Percentiles rank a stretch among this genome's conserved stretches.
Conservation (phyloP, 2,329 filamentous ascomycete genomes). For the Orbilia brochopaga region DNA sequence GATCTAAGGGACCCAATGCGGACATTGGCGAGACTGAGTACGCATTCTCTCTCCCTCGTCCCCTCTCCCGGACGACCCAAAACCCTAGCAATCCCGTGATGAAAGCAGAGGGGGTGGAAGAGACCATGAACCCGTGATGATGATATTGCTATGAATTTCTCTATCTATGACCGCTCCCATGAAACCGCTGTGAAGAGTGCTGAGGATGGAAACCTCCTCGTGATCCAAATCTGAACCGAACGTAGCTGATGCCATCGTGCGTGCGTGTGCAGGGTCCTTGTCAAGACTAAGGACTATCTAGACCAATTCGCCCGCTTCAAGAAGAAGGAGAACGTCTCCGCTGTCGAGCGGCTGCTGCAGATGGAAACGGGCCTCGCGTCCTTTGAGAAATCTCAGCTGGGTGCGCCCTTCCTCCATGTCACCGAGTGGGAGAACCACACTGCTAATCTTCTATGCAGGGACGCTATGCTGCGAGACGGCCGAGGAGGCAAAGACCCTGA, state of each 20-base stretch:
- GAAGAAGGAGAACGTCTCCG: slow-evolving; percentile 89
- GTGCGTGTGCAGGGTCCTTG: slow-evolving; percentile 68
- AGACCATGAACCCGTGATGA: background rate
- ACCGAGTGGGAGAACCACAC: slow-evolving; percentile 21
- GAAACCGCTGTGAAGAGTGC: background rate
- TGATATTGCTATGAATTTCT: background rate
- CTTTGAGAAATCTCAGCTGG: slow-evolving; percentile 92
- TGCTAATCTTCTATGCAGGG: slow-evolving; percentile 62
- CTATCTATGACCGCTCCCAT: slow-evolving; percentile 4
- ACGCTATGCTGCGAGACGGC: slow-evolving; percentile 89
- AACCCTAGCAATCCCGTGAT: background rate
- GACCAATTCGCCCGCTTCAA: slow-evolving; percentile 96
- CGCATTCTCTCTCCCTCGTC: slow-evolving; percentile 55
- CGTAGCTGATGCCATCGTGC: slow-evolving; percentile 15
- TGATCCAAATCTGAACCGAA: background rate
- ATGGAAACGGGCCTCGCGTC: slow-evolving; percentile 80
- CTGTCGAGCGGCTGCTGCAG: slow-evolving; percentile 85
- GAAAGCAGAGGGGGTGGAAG: too few species aligned
- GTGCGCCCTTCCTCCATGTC: slow-evolving; percentile 61
- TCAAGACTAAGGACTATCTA: slow-evolving; percentile 88
- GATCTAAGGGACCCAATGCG: slow-evolving; percentile 74
- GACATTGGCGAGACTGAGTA: slow-evolving; percentile 85
- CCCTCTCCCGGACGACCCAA: background rate
- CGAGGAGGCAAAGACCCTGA: slow-evolving; percentile 95
- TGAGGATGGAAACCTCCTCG: too few species aligned